Evolutionary conservation across 2,329 filamentous ascomycete species (phyloP).

Genomic region (Fusarium neocosmosporiellum): DNA sequence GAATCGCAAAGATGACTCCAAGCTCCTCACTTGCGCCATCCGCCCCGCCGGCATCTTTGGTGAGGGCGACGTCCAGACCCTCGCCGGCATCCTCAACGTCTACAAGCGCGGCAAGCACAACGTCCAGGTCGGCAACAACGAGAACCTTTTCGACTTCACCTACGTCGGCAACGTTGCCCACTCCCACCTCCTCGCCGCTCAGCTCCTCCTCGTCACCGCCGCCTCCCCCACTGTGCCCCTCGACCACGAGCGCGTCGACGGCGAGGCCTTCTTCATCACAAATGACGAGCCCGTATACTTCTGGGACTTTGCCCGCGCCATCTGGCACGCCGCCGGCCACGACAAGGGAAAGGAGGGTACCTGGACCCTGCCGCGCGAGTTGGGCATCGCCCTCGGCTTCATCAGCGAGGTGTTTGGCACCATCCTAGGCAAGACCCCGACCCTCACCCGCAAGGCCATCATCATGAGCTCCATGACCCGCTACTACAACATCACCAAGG

Average conservation of each 20-base stretch:
- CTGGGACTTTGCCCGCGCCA: slow-evolving; percentile 84
- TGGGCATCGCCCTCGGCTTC: slow-evolving; percentile 64
- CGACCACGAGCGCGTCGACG: slow-evolving; percentile 80
- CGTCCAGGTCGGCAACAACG: slow-evolving; percentile 81
- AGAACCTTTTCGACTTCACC: slow-evolving; percentile 73
- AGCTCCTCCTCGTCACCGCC: slow-evolving; percentile 73
- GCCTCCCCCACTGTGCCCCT: slow-evolving; percentile 71
- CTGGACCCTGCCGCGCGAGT: slow-evolving; percentile 64
- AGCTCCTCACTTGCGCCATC: slow-evolving; percentile 81
- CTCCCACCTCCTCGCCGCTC: slow-evolving; percentile 84
- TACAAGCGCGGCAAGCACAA: slow-evolving; percentile 75
- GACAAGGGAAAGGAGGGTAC: slow-evolving; percentile 63
- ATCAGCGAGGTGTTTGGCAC: slow-evolving; percentile 64
- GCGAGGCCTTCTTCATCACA: slow-evolving; percentile 89
- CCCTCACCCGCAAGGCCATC: slow-evolving; percentile 69
- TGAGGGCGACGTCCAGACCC: slow-evolving; percentile 83
- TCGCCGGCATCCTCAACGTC: slow-evolving; percentile 79
- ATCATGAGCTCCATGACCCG: slow-evolving; percentile 79
- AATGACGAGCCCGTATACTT: slow-evolving; percentile 92
- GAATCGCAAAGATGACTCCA: slow-evolving; percentile 69
- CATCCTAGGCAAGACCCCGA: slow-evolving; percentile 64
- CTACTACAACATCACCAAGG: slow-evolving; percentile 83
- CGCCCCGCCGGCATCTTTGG: slow-evolving; percentile 92
- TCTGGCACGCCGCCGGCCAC: slow-evolving; percentile 75
- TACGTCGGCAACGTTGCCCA: slow-evolving; percentile 75